phyloP scores from a whole-genome alignment of 148 eudicot species.

The Cornus kousa region DNA sequence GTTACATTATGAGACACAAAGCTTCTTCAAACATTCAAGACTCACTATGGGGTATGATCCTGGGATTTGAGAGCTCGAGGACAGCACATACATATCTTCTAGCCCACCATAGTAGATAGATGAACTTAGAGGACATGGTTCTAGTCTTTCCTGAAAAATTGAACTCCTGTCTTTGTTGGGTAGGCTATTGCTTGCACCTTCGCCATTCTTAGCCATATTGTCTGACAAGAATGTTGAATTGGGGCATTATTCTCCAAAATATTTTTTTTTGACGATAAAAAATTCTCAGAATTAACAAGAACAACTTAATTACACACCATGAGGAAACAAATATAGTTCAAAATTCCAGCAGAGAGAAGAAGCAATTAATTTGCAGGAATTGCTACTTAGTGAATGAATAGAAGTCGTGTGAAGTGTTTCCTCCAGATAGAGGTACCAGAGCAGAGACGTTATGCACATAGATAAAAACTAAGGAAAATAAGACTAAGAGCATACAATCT shows the following conservation, averaged over 20 bases:
- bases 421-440: neutral
- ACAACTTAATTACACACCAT: neutral
- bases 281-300: neutral
- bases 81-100: conserved; percentile 33
- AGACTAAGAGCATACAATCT: neutral
- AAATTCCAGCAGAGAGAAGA: neutral
- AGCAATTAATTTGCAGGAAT: too few species aligned
- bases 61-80: conserved; percentile 16
- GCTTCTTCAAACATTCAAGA: conserved; percentile 5
- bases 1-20: neutral
- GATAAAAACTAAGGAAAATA: too few species aligned
- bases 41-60: conserved; percentile 20
- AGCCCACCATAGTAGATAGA: conserved; percentile 39
- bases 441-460: neutral
- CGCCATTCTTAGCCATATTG: conserved; percentile 6
- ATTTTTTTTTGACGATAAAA: neutral
- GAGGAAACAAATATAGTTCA: neutral
- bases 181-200: conserved; percentile 4
- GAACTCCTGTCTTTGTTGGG: conserved; percentile 16
- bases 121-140: conserved; percentile 32
- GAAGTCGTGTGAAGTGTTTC: too few species aligned
- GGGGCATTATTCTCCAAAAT: neutral
- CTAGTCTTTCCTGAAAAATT: conserved; percentile 24
- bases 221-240: conserved; percentile 12
- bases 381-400: too few species aligned